Evolutionary conservation across 768 basidiomycete genomes (phyloP), one percentile per base, ranked within the genome.

Genomic region (Lepiota subincarnata): DNA sequence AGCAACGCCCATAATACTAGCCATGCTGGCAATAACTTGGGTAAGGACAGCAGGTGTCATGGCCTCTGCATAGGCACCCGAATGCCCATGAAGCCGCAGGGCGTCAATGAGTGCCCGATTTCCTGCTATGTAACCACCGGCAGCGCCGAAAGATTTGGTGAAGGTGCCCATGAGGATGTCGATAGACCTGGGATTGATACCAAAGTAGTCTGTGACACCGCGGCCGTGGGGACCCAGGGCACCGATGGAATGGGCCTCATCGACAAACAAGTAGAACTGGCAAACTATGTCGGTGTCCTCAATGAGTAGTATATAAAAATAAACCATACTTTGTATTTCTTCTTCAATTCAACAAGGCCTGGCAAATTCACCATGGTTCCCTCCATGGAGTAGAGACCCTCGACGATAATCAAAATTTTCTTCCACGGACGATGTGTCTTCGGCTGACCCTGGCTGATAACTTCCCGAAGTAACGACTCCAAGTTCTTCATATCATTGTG

Each of bases 361-460:
- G 95, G 97, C 39, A 99, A 64, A 66, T 98, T 83, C 34, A 89
- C 83, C 59, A 98, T 62, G 7, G 91, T 94, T n/a, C 97, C 97
- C 71, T 98, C 97, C 97, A 99, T 99, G 57, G 90, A 93, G 73
- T 92, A 98, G 40, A 99, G 69, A 2, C 97, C 97, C 67, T 99
- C 97, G 11, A 98, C 92, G 50, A 97, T 82, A 40, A 99, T 59
- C 36, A 99, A 69, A 56, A 99, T 98, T 76, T 96, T 98, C 76
- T 96, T 97, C 97, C 97, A 98, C 11, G 96, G 96, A n/a, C 97
- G 73, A 63, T 98, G 97, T 0, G 94, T 97, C 73, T 94, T 88
- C 3, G 96, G 94, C 66, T 98, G 96, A 13, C 97, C 97, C 68
- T 99, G 97, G 62, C 89, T 92, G 71, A 99, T 95, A 20, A 84